Base-by-base conservation (phyloP, 192 early-diverging fungal genomes). In the Entophlyctis helioformis region DNA sequence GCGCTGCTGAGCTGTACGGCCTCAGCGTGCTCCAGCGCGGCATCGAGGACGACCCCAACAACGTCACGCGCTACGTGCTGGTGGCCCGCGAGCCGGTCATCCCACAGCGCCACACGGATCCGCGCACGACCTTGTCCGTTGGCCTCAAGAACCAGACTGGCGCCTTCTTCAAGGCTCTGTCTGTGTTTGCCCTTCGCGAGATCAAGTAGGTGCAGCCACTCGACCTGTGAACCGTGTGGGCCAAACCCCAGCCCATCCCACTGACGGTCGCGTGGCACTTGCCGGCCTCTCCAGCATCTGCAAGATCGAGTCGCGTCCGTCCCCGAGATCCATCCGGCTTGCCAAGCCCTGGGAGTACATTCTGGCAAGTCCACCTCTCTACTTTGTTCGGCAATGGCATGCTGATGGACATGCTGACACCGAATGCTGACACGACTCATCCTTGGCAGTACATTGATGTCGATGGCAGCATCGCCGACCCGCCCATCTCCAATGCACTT, bases 241-340 rank as follows among this genome's bases (percentile, higher is more conserved):
- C n/a, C n/a, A n/a, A n/a, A n/a, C n/a, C n/a, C n/a, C n/a, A n/a
- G n/a, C n/a, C n/a, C n/a, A n/a, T n/a, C n/a, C n/a, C n/a, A n/a
- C n/a, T n/a, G n/a, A n/a, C n/a, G n/a, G n/a, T n/a, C n/a, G n/a
- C n/a, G n/a, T n/a, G n/a, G n/a, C n/a, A n/a, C n/a, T n/a, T n/a
- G n/a, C n/a, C n/a, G n/a, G n/a, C n/a, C n/a, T n/a, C n/a, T n/a
- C n/a, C 38, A 62, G 60, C 42, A 58, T 63, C 40, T 44, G 28
- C 36, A 63, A 63, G 44, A 31, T 63, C 15, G 61, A 63, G 50
- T 53, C 49, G 16, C 32, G 61, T 23, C 61, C 61, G n/a, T 44
- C 51, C 24, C 46, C 61, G 4, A 19, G 55, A 2, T 42, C 50
- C 16, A 63, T 63, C 49, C 23, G 34, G 29, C 28, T 57, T 3